These are phyloP conservation scores for Nematocida displodere DNA, from an alignment of 371 early-diverging fungal genomes.

Conservation along the genomic window DNA sequence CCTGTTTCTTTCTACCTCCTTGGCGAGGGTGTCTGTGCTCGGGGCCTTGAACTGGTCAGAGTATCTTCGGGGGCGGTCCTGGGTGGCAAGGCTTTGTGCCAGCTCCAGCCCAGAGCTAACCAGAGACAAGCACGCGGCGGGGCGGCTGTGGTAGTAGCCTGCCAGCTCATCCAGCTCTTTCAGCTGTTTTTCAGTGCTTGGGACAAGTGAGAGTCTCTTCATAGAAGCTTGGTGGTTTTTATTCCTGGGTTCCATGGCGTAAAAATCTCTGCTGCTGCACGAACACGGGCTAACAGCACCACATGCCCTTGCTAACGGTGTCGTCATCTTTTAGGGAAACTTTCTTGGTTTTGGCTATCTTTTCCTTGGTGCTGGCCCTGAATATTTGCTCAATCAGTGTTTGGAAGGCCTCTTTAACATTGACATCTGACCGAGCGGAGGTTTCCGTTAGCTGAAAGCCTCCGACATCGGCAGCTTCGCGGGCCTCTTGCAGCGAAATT, in stretches of 20 bases:
- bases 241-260: no score
- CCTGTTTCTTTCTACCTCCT: conserved; percentile 22
- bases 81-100: background rate
- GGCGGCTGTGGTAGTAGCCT: background rate
- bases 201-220: background rate
- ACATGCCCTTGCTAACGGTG: conserved; percentile 2
- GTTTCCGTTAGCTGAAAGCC: conserved; percentile 78
- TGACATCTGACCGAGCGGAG: conserved; percentile 76
- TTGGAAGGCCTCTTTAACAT: conserved; percentile 82
- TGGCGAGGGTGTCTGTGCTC: background rate
- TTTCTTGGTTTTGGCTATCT: background rate
- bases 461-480: conserved; percentile 77
- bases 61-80: conserved; percentile 13
- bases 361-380: conserved; percentile 18
- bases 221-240: background rate
- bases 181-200: background rate
- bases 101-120: no score
- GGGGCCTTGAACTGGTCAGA: conserved; percentile 14
- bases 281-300: conserved; percentile 50
- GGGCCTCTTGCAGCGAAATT: conserved; percentile 87
- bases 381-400: conserved; percentile 75
- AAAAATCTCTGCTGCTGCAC: no score
- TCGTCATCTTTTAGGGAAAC: conserved; percentile 30
- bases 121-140: no score
- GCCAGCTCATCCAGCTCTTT: background rate